Evolutionary conservation across 768 basidiomycete genomes (phyloP), one percentile per base, ranked within the genome.

Genomic region (Lactifluus volemus): DNA sequence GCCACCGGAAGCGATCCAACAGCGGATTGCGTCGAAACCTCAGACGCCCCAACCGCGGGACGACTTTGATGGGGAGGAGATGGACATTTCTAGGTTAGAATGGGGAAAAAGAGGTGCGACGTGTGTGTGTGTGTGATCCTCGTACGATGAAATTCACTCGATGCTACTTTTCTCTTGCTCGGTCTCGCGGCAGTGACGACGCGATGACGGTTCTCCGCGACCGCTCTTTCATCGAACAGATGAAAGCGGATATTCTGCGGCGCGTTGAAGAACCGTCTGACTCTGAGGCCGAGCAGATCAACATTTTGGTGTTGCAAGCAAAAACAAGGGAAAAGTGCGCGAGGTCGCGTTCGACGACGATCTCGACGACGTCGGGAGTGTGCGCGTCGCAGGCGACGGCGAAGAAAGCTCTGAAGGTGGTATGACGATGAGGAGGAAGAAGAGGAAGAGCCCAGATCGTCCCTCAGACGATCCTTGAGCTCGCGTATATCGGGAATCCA

Each of bases 201-300:
- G 75, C 74, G 14, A 65, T 68, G n/a, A 68, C 69, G 17, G 67
- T 82, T 14, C 69, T 84, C 8, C 77, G 78, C 14, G 88, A 93
- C 67, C 78, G 77, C 5, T 71, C 76, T 1, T 81, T 81, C 68
- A 77, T 82, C n/a, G 84, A 85, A 45, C 74, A 85, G 65, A 87
- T 94, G 82, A 93, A 95, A 68, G 82, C 83, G 1, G 86, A 89
- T 56, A 94, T 94, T 66, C 76, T 94, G 14, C 81, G 89, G 30
- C 79, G 88, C 4, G 86, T 83, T 0, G 87, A 93, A 67, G 82
- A 77, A 17, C 79, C 85, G 41, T 78, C 79, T 0, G 82, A 81
- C 49, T 53, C 56, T 3, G 78, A 81, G 30, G 84, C 85, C n/a
- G 86, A 84, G 11, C 84, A 72, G 17, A 73, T 72, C 9, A 70